A percentile compares a stretch with the other conserved stretches of the same genome.
These are phyloP conservation scores for Kregervanrija fluxuum DNA, from an alignment of 805 yeast genomes.

Conservation along the genomic window DNA sequence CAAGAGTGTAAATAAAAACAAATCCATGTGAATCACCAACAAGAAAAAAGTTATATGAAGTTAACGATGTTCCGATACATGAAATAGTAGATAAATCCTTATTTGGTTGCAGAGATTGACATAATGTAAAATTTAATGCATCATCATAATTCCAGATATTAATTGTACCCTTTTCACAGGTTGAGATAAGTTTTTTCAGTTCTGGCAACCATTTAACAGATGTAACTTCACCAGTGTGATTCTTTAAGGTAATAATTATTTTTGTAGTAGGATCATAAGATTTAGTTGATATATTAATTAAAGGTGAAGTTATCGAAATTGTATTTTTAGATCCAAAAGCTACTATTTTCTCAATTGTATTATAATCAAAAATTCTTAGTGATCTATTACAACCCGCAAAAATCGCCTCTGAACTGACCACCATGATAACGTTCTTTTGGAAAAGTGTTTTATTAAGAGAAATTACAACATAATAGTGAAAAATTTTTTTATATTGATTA, in stretches of 20 bases:
- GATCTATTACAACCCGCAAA: slow-evolving; percentile 72
- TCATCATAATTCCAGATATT: slow-evolving; percentile 46
- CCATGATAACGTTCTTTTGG: too few relatives aligned
- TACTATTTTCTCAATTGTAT: slow-evolving; percentile 30
- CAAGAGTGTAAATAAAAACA: slow-evolving; percentile 41
- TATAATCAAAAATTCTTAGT: slow-evolving; percentile 50
- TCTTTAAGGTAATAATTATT: slow-evolving; percentile 48
- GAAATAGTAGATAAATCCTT: slow-evolving; percentile 5
- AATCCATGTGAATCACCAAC: slow-evolving; percentile 63
- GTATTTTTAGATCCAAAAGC: slow-evolving; percentile 69
- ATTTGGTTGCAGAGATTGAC: slow-evolving; percentile 23
- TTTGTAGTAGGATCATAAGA: slow-evolving; percentile 31
- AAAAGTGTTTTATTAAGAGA: too few relatives aligned
- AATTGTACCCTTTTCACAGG: slow-evolving; percentile 60
- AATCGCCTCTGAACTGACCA: slow-evolving; percentile 41
- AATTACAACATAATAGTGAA: too few relatives aligned
- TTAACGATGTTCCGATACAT: slow-evolving; percentile 4
- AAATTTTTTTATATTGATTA: too few relatives aligned
- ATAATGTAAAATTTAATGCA: slow-evolving; percentile 18
- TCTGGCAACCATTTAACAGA: slow-evolving; percentile 52
- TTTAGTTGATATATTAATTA: slow-evolving; percentile 18
- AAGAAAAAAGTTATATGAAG: slow-evolving; percentile 26
- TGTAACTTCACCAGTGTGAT: slow-evolving; percentile 57
- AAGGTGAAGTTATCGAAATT: slow-evolving; percentile 66
- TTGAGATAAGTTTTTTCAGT: slow-evolving; percentile 43